Base-by-base conservation (phyloP, 2,329 filamentous ascomycete genomes). In the Colletotrichum karsti region DNA sequence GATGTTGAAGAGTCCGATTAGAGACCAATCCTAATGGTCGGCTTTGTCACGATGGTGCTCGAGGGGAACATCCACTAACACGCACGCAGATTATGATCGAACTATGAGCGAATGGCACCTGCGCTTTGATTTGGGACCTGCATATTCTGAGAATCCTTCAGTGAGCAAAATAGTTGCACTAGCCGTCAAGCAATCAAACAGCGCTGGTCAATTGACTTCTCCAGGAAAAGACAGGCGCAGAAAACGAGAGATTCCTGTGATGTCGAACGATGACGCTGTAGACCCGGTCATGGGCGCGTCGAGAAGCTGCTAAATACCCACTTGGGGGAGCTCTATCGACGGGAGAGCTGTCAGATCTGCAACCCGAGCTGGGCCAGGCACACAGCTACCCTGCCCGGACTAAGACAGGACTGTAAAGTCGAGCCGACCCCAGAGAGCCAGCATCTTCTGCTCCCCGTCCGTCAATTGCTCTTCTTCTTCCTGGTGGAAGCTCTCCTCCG, bases 321-420 rank as follows among this genome's bases (percentile, higher is more conserved):
- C 44, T 39, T 26, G 44, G 44, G 18, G 44, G 12, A 53, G 59
- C 13, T 54, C 35, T 24, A 24, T 50, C 20, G 30, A 57, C 26
- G 22, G 26, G 30, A 54, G 50, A 54, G 53, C 51, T 54, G 26
- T 44, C 48, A 67, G 37, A 67, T 64, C 60, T 53, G 60, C 60
- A 53, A 46, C n/a, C 53, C 18, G 24, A 64, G 30, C 46, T 46
- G 59, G 39, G 26, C 28, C 50, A 60, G 46, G 46, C 26, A 51
- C 50, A 35, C 9, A 63, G 60, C 44, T 53, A 24, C 53, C 59
- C 60, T 64, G 28, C 18, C 39, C 26, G 30, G 39, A 44, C 58
- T 41, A 28, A 44, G 58, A n/a, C 59, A n/a, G 37, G 33, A 22
- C 33, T 20, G 57, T 51, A 30, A 58, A 24, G 18, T 53, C 28